Conservation (phyloP, 2,329 filamentous ascomycete genomes). For the Septoria linicola region DNA sequence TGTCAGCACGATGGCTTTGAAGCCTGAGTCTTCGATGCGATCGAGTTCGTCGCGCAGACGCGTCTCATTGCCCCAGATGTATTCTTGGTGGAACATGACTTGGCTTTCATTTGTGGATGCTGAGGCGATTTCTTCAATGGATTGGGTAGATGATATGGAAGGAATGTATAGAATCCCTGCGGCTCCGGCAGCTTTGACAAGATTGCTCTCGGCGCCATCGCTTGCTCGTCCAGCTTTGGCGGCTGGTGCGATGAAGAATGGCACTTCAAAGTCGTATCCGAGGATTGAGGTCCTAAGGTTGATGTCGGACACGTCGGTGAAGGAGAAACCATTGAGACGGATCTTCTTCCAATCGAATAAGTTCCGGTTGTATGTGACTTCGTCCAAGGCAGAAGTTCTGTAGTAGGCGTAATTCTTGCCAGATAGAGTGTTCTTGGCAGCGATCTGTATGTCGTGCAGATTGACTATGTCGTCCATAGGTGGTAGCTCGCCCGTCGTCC, state of each 20-base stretch:
- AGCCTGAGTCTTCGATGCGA: conserved; percentile 37
- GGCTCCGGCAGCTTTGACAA: conserved; percentile 53
- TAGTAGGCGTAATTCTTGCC: conserved; percentile 44
- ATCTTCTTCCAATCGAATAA: conserved; percentile 33
- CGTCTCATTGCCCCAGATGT: conserved; percentile 38
- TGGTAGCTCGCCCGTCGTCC: conserved; percentile 29
- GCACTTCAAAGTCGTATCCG: conserved; percentile 73
- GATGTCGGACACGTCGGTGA: conserved; percentile 28
- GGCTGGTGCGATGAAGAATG: conserved; percentile 93
- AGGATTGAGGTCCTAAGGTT: conserved; percentile 73
- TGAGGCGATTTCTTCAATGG: conserved; percentile 37
- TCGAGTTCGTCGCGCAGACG: conserved; percentile 37
- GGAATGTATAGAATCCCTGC: conserved; percentile 54
- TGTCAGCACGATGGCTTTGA: conserved; percentile 44
- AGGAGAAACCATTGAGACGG: conserved; percentile 31
- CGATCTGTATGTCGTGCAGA: conserved; percentile 36
- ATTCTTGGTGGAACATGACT: conserved; percentile 45
- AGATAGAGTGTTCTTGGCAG: conserved; percentile 47
- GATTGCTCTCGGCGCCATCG: conserved; percentile 55
- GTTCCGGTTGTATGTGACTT: conserved; percentile 34
- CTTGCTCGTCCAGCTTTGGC: conserved; percentile 89
- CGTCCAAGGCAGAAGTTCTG: conserved; percentile 32
- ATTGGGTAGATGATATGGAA: conserved; percentile 39
- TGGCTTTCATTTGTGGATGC: conserved; percentile 33
- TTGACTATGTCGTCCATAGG: conserved; percentile 30